Conservation (phyloP, 2,329 filamentous ascomycete genomes). For the Apiospora pterosperma region DNA sequence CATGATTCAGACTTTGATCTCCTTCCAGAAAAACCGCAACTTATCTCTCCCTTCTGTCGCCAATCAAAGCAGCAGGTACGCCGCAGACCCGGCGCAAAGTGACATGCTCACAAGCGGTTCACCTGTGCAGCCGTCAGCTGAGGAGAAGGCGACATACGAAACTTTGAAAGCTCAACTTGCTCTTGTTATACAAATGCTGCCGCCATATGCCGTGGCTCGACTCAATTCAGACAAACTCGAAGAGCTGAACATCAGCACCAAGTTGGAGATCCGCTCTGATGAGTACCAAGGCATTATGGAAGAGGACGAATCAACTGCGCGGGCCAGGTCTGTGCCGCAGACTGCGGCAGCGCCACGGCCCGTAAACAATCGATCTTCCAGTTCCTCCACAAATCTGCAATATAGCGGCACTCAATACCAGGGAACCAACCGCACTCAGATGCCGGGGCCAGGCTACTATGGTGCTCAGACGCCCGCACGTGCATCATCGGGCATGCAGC, state of each 20-base stretch:
- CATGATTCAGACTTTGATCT: constrained; percentile 71
- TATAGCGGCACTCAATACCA: constrained; percentile 42
- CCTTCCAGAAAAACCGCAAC: constrained; percentile 76
- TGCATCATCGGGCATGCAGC: constrained; percentile 35
- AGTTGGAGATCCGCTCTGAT: constrained; percentile 68
- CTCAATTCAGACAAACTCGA: constrained; percentile 83
- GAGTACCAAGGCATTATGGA: constrained; percentile 79
- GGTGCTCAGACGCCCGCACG: constrained; percentile 38
- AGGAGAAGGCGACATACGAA: constrained; percentile 62
- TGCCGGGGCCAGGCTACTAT: constrained; percentile 41
- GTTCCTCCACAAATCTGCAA: constrained; percentile 40
- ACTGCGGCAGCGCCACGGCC: constrained; percentile 33
- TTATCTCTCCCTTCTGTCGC: constrained; percentile 57
- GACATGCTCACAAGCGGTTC: constrained; percentile 67
- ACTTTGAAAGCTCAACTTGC: constrained; percentile 72
- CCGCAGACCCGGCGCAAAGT: constrained; percentile 59
- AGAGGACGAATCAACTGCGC: constrained; percentile 67
- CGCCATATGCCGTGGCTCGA: constrained; percentile 82
- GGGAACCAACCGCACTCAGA: constrained; percentile 42
- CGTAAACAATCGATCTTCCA: constrained; percentile 33
- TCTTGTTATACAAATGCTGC: constrained; percentile 70
- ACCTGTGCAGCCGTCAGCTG: constrained; percentile 63
- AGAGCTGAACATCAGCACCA: constrained; percentile 77
- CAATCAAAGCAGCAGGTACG: constrained; percentile 54
- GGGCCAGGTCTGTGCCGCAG: constrained; percentile 40